Percentiles rank a stretch among this genome's conserved stretches.
phyloP scores from a whole-genome alignment of 805 yeast species.

The Candida vaughaniae region DNA sequence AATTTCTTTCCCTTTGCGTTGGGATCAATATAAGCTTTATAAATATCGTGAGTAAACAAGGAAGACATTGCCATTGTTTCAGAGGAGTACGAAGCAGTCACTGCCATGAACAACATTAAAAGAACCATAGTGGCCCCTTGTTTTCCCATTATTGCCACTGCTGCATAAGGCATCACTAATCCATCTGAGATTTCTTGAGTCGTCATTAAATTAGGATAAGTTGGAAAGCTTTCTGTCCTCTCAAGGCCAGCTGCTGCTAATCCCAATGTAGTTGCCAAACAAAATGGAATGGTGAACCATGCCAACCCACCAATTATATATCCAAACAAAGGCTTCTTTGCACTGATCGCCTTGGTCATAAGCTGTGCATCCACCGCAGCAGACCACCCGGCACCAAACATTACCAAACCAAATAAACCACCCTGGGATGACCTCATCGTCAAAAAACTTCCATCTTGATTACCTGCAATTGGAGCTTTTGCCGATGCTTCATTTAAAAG shows the following conservation, averaged over 20 bases:
- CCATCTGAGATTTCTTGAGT: conserved; percentile 19
- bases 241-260: conserved; percentile 35
- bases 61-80: conserved; percentile 42
- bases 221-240: conserved; percentile 14
- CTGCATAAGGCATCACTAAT: conserved; percentile 20
- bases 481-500: conserved; percentile 30
- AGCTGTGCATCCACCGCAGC: conserved; percentile 22
- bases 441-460: conserved; percentile 8
- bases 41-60: conserved; percentile 25
- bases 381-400: conserved; percentile 13
- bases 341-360: conserved; percentile 24
- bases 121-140: conserved; percentile 24
- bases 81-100: conserved; percentile 40
- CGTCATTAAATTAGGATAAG: conserved; percentile 13
- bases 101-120: conserved; percentile 37
- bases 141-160: conserved; percentile 23
- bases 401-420: conserved; percentile 19
- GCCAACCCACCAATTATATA: conserved; percentile 22
- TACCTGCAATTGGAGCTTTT: conserved; percentile 9
- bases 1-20: conserved; percentile 22
- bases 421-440: conserved; percentile 21
- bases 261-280: conserved; percentile 30
- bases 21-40: conserved; percentile 22
- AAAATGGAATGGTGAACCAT: conserved; percentile 24
- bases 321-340: conserved; percentile 18